These are phyloP conservation scores for Kandelia obovata DNA, from an alignment of 345 rosid species.

Conservation along the genomic window DNA sequence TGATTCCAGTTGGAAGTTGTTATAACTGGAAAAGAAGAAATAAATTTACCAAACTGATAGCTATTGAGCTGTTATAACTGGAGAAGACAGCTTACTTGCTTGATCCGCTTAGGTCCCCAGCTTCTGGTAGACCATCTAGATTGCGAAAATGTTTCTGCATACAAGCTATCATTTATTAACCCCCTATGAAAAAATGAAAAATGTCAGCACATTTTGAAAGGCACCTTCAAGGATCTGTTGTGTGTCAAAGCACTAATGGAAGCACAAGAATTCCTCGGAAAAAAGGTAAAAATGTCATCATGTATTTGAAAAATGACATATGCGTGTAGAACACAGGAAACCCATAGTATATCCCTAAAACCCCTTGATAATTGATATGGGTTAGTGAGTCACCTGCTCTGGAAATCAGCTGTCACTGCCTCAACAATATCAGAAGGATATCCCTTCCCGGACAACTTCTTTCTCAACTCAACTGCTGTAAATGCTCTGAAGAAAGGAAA, in stretches of 20 bases:
- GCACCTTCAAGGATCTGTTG: not conserved
- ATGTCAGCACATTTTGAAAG: slow-evolving; percentile 7
- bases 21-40: too few species aligned
- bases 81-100: slow-evolving; percentile 53
- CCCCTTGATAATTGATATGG: not conserved
- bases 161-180: slow-evolving; percentile 68
- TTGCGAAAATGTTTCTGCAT: slow-evolving; percentile 65
- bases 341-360: not conserved
- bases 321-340: not conserved
- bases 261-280: not conserved
- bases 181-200: slow-evolving; percentile 45
- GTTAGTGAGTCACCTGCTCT: slow-evolving; percentile 42
- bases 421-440: slow-evolving; percentile 46
- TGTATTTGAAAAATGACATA: not conserved
- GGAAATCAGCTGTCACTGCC: slow-evolving; percentile 48
- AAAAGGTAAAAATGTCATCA: not conserved
- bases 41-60: too few species aligned
- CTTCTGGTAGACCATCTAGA: slow-evolving; percentile 81
- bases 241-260: not conserved
- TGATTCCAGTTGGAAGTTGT: too few species aligned
- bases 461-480: slow-evolving; percentile 64
- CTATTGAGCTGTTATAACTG: not conserved
- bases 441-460: slow-evolving; percentile 64
- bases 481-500: slow-evolving; percentile 45
- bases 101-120: slow-evolving; percentile 91